phyloP scores from a whole-genome alignment of 345 rosid genomes.

The Durio zibethinus region DNA sequence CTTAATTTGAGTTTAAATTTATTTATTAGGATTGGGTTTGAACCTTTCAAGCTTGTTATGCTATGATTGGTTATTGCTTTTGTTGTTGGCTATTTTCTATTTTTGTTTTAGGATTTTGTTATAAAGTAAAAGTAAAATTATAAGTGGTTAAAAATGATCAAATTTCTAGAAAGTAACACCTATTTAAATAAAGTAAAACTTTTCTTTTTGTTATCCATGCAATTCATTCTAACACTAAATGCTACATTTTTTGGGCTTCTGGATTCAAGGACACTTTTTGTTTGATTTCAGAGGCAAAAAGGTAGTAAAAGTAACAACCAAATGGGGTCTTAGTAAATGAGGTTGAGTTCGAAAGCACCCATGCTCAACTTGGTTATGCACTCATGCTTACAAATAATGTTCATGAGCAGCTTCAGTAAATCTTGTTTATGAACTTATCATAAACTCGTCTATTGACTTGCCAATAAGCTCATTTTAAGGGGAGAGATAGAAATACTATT shows the following conservation, averaged over 20 bases:
- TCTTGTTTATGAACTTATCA: too few species aligned
- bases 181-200: not conserved
- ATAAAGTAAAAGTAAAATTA: not conserved
- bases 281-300: not conserved
- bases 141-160: not conserved
- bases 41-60: not conserved
- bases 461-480: too few species aligned
- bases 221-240: not conserved
- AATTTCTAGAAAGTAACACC: not conserved
- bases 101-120: not conserved
- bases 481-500: too few species aligned
- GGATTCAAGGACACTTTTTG: not conserved
- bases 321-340: too few species aligned
- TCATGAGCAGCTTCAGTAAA: not conserved
- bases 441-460: too few species aligned
- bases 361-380: not conserved
- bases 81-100: not conserved
- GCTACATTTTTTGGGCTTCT: too few species aligned
- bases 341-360: not conserved
- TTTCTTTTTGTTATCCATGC: too few species aligned
- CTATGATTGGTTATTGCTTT: not conserved
- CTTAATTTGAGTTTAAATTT: not conserved
- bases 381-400: not conserved
- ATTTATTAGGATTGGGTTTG: not conserved
- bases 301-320: not conserved